Evolutionary conservation across 305 asterid species (phyloP), one percentile per base, ranked within the genome.

Genomic region (Solanum hybrid): DNA sequence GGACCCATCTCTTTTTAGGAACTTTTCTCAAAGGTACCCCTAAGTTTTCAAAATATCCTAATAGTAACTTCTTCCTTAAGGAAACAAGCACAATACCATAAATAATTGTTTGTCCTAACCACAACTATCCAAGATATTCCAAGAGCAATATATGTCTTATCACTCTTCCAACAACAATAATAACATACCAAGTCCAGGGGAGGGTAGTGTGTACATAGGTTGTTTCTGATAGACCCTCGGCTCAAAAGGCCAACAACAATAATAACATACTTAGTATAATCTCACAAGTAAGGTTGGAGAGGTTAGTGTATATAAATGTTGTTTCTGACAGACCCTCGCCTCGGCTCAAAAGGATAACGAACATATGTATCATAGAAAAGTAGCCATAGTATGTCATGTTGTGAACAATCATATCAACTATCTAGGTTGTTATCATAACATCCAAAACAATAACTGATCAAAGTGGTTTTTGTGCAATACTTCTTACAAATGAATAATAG

Each of bases 341-440:
- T 73, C 6, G n/a, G 1, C 36, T 29, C 36, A 76, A 18, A 35
- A 24, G 24, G 5, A 81, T 0, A 81, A 81, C 46, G 1, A 26
- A 24, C 13, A 80, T 1, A 4, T 37, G 12, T n/a, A 79, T 28
- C 87, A 82, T 82, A 46, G 2, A 83, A 2, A 83, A 83, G 29
- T 83, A 29, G 40, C 29, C 36, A 84, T 5, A 84, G 42, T 31
- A 29, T 28, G 75, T 31, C 1, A 51, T 51, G 9, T 61, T 18
- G 88, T 84, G 20, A 84, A 84, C 28, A 51, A 84, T 51, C 71
- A 61, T 29, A 83, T 83, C 40, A 4, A 29, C 20, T 51, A 46
- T 42, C 24, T 24, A 13, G 1, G 8, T 28, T 82, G 34, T 28
- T 40, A 42, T 28, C 73, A 83, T 42, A 42, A 28, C 74, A 83